Conservation (phyloP, 345 rosid genomes). For the Hibiscus trionum region DNA sequence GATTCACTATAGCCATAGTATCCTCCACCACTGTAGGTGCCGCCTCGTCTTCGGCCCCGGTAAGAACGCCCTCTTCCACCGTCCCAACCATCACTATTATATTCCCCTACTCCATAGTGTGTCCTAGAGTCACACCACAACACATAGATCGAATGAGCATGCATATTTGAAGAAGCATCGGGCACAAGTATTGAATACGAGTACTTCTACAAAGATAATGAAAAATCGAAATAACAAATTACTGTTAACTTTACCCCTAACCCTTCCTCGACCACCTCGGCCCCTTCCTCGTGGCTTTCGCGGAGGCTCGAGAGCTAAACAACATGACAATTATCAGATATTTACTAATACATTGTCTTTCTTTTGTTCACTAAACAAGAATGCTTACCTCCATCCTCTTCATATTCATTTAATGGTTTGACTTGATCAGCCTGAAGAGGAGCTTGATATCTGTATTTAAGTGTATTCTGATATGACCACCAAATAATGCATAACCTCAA, state of each 20-base stretch:
- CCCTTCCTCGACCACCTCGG: constrained; percentile 29
- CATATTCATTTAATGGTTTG: constrained; percentile 27
- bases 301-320: constrained; percentile 16
- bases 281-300: constrained; percentile 21
- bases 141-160: background rate
- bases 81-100: constrained; percentile 21
- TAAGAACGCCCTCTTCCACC: constrained; percentile 25
- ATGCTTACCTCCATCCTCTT: constrained; percentile 23
- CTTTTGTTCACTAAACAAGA: background rate
- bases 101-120: constrained; percentile 19
- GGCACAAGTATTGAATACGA: background rate
- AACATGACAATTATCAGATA: constrained; percentile 1
- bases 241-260: constrained; percentile 26
- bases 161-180: background rate
- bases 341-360: background rate
- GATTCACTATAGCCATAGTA: constrained; percentile 23
- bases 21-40: constrained; percentile 19
- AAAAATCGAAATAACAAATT: background rate
- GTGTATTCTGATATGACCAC: background rate
- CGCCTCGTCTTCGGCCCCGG: constrained; percentile 23
- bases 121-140: constrained; percentile 13
- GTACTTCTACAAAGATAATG: background rate
- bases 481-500: no score
- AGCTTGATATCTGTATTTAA: constrained; percentile 25
- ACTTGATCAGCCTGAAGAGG: constrained; percentile 31